phyloP scores from a whole-genome alignment of 2,329 filamentous ascomycete genomes.

The Alternaria solani region DNA sequence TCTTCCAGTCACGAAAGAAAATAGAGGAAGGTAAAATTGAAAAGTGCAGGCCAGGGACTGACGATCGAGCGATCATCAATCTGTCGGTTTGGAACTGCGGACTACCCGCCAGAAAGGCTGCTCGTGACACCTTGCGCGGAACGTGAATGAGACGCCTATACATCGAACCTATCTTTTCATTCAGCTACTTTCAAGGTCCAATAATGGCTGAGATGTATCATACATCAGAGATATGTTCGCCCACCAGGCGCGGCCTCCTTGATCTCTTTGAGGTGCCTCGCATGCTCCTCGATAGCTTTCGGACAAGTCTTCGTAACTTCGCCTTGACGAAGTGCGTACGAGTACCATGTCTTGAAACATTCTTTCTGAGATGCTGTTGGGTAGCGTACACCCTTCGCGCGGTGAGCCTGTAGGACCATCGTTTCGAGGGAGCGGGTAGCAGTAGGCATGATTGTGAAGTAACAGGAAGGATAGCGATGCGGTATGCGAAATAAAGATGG shows the following conservation, averaged over 20 bases:
- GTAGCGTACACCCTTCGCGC: slow-evolving; percentile 47
- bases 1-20: neutral
- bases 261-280: slow-evolving; percentile 31
- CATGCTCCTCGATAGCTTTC: slow-evolving; percentile 34
- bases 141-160: neutral
- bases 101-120: neutral
- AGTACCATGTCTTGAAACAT: slow-evolving; percentile 50
- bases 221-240: slow-evolving; percentile 40
- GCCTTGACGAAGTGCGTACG: slow-evolving; percentile 40
- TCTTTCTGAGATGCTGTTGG: slow-evolving; percentile 42
- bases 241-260: slow-evolving; percentile 38
- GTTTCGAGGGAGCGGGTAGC: slow-evolving; percentile 42
- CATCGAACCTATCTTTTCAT: neutral
- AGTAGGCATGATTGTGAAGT: slow-evolving; percentile 33
- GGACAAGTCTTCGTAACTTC: slow-evolving; percentile 30
- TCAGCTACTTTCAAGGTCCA: neutral
- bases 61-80: neutral
- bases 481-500: neutral
- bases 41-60: neutral
- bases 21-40: neutral
- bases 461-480: neutral
- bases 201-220: neutral
- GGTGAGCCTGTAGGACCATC: slow-evolving; percentile 46
- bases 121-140: neutral
- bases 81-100: too few species aligned